phyloP scores from a whole-genome alignment of 768 basidiomycete species.

The Lactifluus volemus region DNA sequence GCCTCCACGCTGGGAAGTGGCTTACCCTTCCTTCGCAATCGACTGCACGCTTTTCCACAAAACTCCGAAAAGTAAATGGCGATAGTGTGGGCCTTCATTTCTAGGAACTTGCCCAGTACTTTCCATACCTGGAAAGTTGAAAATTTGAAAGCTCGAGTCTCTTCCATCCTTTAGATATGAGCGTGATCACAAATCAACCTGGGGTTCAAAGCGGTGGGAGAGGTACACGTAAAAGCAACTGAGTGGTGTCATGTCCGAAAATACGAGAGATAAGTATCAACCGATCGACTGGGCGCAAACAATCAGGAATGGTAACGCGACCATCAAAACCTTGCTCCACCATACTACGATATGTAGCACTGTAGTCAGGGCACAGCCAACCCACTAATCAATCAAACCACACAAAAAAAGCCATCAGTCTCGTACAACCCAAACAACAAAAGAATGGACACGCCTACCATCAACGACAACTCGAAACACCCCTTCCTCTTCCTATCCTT shows the following conservation, averaged over 20 bases:
- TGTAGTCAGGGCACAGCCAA: neutral
- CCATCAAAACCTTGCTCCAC: neutral
- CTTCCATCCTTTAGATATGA: neutral
- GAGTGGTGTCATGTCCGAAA: neutral
- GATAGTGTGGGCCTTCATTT: too few species aligned
- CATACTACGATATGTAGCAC: neutral
- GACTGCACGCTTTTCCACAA: neutral
- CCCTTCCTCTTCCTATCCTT: too few species aligned
- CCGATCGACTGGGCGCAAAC: neutral
- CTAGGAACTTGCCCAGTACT: too few species aligned
- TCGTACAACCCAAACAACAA: neutral
- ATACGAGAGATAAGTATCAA: neutral
- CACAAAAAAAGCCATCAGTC: neutral
- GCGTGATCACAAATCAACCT: neutral
- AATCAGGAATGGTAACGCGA: neutral
- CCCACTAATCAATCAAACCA: neutral
- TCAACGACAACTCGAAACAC: too few species aligned
- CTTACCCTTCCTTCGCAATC: too few species aligned
- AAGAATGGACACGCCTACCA: neutral
- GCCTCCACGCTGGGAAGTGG: too few species aligned
- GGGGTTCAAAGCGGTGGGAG: neutral
- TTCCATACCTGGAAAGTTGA: neutral
- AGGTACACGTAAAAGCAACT: neutral
- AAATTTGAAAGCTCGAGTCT: neutral
- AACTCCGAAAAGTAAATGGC: too few species aligned